Evolutionary conservation across 2,329 filamentous ascomycete species (phyloP), one percentile per base, ranked within the genome.

Genomic region (Colletotrichum gloeosporioides): DNA sequence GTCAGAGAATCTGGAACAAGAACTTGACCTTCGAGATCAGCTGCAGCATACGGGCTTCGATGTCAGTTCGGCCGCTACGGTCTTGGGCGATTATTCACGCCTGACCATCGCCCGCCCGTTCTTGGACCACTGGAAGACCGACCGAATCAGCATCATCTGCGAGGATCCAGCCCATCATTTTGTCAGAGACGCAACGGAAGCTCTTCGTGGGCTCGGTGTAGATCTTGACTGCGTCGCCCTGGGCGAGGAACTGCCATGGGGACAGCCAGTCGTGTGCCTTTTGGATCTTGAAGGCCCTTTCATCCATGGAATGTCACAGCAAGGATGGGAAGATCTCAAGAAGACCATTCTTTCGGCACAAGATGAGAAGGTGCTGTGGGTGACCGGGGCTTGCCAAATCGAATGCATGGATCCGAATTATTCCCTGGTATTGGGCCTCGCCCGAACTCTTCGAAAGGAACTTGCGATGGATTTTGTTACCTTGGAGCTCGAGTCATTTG

Each of bases 381-480:
- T 85, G 9, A 85, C 83, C 3, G 79, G 79, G 3, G 77, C 79
- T 2, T 77, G 77, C 7, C 82, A 84, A 32, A 71, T 81, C 2
- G 32, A 70, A 1, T 84, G 82, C 62, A 13, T 29, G 6, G 79
- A 82, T 32, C 83, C 84, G 0, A 59, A 76, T 15, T 82, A 80
- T 25, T 82, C 82, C 0, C 78, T 80, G 16, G 69, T 79, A 9
- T 73, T 85, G n/a, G 84, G 84, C 2, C 39, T 79, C 0, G 79
- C 81, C 2, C 78, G 84, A 2, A 81, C 79, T 3, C 76, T 85
- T 9, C 82, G 83, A 18, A 78, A 75, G 6, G 84, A 85, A 77
- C 68, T 80, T 18, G 71, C 70, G 0, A 67, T 82, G 4, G 76
- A 80, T 10, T 78, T 85, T 31, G 78, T 80, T 10, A 84, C 83